phyloP scores from a whole-genome alignment of 192 early-diverging fungal species.

The Coemansia sp. region DNA sequence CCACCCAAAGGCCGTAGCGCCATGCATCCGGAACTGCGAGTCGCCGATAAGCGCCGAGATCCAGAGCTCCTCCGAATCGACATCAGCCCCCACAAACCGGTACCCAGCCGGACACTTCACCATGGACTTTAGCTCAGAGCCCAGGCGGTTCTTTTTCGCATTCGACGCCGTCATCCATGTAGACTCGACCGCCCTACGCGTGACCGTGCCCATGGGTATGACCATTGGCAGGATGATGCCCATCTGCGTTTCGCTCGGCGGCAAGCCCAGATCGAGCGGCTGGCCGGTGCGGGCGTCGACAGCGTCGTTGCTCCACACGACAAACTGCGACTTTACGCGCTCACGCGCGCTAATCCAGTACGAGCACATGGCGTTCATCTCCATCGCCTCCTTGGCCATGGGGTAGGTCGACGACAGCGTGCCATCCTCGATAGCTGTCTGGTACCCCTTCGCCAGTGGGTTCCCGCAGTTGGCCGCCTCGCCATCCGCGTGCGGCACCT shows the following conservation, averaged over 20 bases:
- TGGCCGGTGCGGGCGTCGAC: constrained; percentile 40
- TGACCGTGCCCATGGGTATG: constrained; percentile 94
- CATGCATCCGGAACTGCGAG: constrained; percentile 89
- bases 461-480: constrained; percentile 75
- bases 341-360: constrained; percentile 91
- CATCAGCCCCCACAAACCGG: constrained; percentile 92
- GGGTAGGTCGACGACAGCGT: constrained; percentile 70
- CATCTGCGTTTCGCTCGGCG: not conserved
- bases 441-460: constrained; percentile 82
- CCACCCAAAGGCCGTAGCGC: constrained; percentile 91
- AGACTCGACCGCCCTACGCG: constrained; percentile 84
- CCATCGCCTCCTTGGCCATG: constrained; percentile 74
- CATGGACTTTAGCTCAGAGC: constrained; percentile 90
- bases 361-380: constrained; percentile 72
- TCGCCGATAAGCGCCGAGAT: constrained; percentile 92
- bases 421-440: constrained; percentile 74
- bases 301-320: constrained; percentile 65
- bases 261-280: constrained; percentile 31
- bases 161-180: constrained; percentile 98
- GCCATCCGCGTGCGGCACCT: constrained; percentile 86
- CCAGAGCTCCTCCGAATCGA: constrained; percentile 97
- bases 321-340: constrained; percentile 81
- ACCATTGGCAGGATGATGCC: constrained; percentile 90
- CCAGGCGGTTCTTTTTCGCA: constrained; percentile 82
- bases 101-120: constrained; percentile 80